Base-by-base conservation (phyloP, 208 protist genomes). In the Endotrypanum monterogeii region DNA sequence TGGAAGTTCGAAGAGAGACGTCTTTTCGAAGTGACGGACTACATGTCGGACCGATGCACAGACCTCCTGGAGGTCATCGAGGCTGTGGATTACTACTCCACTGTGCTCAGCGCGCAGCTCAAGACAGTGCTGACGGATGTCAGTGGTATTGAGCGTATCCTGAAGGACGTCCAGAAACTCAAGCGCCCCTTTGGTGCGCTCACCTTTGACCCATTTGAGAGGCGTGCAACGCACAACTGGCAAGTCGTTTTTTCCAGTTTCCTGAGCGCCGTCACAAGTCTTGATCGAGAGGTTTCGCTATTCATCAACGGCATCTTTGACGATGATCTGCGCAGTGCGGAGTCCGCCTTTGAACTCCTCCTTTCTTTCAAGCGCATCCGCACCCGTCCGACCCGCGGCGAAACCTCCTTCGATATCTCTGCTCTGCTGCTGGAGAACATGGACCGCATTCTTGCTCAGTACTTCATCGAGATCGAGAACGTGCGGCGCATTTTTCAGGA, bases 271-370 rank as follows among this genome's bases (percentile, higher is more conserved):
- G 94, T 98, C 25, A 84, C 88, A 7, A 92, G 89, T 56, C 97
- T 99, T 41, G 98, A 99, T 62, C 92, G 96, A 56, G 86, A 94
- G 66, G 96, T 98, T 16, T 94, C 97, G 66, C 62, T 87, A 41
- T 99, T 99, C 78, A 99, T 99, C 84, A 97, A 99, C 76, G 90
- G 92, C 54, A 98, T 98, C 58, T 99, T 99, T 85, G 96, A 98
- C 79, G 92, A 98, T 50, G 97, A 99, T 78, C 89, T 99, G 20
- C 93, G 98, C 60, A 99, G 96, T 71, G 97, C 98, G 11, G 98
- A 99, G 83, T 98, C 94, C 11, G 98, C 98, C 11, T 99, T 99
- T 89, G 96, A 98, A 67, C 85, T 99, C 50, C 86, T 99, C 37
- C 88, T 98, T 32, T 99, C 98, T 57, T 99, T 99, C 84, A 98